A percentile compares a stretch with the other conserved stretches of the same genome.
These are phyloP conservation scores for Penicillium robsamsonii DNA, from an alignment of 495 filamentous ascomycete species.

Conservation along the genomic window DNA sequence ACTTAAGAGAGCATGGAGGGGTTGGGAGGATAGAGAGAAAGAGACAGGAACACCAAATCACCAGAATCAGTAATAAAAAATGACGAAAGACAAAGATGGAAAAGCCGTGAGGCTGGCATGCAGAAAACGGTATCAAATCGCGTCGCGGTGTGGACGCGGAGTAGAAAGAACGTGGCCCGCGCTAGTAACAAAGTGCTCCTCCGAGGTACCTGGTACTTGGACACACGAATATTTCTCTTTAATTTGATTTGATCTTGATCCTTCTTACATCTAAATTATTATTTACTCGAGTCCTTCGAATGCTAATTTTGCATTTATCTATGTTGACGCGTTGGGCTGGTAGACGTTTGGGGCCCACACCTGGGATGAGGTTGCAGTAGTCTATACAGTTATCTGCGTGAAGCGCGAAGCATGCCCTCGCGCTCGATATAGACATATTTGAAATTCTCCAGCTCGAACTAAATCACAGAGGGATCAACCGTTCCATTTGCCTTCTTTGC, in stretches of 20 bases:
- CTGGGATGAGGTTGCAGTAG: conserved; percentile 4
- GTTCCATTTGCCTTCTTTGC: neutral
- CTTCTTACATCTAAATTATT: neutral
- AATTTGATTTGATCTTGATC: neutral
- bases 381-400: neutral
- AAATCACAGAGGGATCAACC: neutral
- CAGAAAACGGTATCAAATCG: conserved; percentile 30
- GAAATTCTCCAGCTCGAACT: neutral
- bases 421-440: neutral
- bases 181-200: conserved; percentile 25
- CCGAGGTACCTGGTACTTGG: conserved; percentile 22
- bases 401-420: conserved; percentile 2
- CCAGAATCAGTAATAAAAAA: conserved; percentile 3
- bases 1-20: conserved; percentile 23
- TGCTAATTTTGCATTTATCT: neutral
- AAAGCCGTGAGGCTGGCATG: conserved; percentile 24
- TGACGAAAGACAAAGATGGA: conserved; percentile 16
- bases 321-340: neutral
- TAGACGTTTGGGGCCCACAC: neutral
- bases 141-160: conserved; percentile 48
- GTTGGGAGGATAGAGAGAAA: conserved; percentile 7
- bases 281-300: neutral
- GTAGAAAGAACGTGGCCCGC: conserved; percentile 33
- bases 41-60: conserved; percentile 12
- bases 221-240: too few relatives aligned